Evolutionary conservation across 805 yeast species (phyloP).

Genomic region (Candida vartiovaarae): DNA sequence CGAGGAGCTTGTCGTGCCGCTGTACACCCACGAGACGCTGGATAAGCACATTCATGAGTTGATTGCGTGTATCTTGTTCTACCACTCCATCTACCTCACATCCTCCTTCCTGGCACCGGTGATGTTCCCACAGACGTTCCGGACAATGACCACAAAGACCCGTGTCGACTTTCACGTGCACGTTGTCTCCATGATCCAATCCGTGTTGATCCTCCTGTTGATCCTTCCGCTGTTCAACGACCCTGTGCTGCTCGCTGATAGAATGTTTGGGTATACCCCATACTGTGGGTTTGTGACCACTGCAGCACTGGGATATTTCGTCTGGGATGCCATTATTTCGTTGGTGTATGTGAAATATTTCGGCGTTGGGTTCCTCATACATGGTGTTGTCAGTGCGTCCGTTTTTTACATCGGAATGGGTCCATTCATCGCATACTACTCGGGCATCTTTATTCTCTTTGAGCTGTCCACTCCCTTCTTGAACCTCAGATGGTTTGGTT

Average conservation of each 20-base stretch:
- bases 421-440: slow-evolving; percentile 67
- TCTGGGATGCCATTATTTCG: slow-evolving; percentile 77
- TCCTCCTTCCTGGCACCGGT: slow-evolving; percentile 19
- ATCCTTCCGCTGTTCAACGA: slow-evolving; percentile 59
- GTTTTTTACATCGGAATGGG: slow-evolving; percentile 55
- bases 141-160: slow-evolving; percentile 31
- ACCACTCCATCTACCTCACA: slow-evolving; percentile 23
- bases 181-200: slow-evolving; percentile 80
- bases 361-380: slow-evolving; percentile 69
- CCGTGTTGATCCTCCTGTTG: slow-evolving; percentile 52
- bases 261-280: slow-evolving; percentile 58
- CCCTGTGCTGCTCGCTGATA: slow-evolving; percentile 36
- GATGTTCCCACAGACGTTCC: slow-evolving; percentile 18
- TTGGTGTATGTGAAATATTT: slow-evolving; percentile 46
- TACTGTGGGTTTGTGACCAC: slow-evolving; percentile 64
- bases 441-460: slow-evolving; percentile 68
- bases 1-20: slow-evolving; percentile 23
- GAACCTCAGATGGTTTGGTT: slow-evolving; percentile 77
- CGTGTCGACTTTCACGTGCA: slow-evolving; percentile 76
- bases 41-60: slow-evolving; percentile 28
- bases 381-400: slow-evolving; percentile 66
- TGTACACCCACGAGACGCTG: slow-evolving; percentile 15
- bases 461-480: slow-evolving; percentile 85
- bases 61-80: slow-evolving; percentile 21
- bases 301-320: slow-evolving; percentile 66